A percentile compares a stretch with the other conserved stretches of the same genome.
Conservation (phyloP, 148 eudicot genomes). For the Pharnaceum exiguum region DNA sequence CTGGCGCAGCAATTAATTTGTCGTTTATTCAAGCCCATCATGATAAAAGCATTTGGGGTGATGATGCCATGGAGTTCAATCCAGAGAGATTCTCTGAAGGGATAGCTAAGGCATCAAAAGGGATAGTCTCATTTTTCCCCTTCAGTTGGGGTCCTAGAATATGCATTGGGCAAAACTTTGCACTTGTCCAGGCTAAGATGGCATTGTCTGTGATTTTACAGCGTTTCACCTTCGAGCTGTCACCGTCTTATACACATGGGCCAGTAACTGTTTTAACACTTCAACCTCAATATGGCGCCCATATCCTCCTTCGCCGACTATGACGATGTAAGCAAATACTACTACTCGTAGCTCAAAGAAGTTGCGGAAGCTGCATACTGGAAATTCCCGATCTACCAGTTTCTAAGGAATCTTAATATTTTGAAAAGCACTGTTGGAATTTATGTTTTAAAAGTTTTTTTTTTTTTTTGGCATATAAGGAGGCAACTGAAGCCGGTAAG, state of each 20-base stretch:
- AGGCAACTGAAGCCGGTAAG: too few relatives aligned
- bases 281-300: constrained; percentile 45
- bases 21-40: constrained; percentile 23
- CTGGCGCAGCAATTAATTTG: constrained; percentile 9
- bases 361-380: too few relatives aligned
- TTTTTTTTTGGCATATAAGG: too few relatives aligned
- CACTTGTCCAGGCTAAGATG: constrained; percentile 34
- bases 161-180: too few relatives aligned
- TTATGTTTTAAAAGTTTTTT: too few relatives aligned
- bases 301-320: constrained; percentile 14
- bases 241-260: constrained; percentile 35
- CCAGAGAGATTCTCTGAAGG: constrained; percentile 43
- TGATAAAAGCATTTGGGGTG: constrained; percentile 38
- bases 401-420: too few relatives aligned
- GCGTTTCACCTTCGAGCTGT: too few relatives aligned
- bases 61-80: constrained; percentile 34
- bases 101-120: constrained; percentile 22
- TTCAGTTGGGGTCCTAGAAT: constrained; percentile 38
- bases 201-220: constrained; percentile 30
- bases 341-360: too few relatives aligned
- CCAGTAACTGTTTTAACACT: constrained; percentile 19
- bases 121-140: constrained; percentile 21
- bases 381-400: too few relatives aligned
- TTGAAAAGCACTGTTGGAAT: too few relatives aligned
- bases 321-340: too few relatives aligned